phyloP scores from a whole-genome alignment of 208 protist genomes.

The Leishmania mexicana region DNA sequence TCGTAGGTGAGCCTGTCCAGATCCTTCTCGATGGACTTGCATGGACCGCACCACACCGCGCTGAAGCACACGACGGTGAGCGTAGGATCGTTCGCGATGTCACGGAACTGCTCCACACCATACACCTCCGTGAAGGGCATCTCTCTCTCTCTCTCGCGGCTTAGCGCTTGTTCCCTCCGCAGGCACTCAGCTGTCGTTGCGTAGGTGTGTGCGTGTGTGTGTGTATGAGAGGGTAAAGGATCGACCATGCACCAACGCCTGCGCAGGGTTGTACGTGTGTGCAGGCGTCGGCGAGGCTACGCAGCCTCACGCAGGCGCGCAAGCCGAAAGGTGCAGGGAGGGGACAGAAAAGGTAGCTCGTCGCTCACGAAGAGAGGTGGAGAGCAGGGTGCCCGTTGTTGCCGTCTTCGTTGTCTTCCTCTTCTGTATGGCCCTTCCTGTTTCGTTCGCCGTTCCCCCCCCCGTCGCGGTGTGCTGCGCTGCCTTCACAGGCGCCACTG shows the following conservation, averaged over 20 bases:
- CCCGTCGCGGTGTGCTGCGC: not conserved
- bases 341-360: not conserved
- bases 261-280: not conserved
- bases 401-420: not conserved
- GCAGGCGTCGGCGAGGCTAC: not conserved
- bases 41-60: conserved; percentile 84
- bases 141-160: not conserved
- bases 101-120: conserved; percentile 72
- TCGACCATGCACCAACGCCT: not conserved
- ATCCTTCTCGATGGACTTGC: conserved; percentile 73
- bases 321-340: not conserved
- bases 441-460: not conserved
- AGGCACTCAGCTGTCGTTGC: not conserved
- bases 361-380: not conserved
- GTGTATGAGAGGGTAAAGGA: not conserved
- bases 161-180: not conserved
- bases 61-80: conserved; percentile 81
- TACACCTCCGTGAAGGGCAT: conserved; percentile 84
- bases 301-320: not conserved
- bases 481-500: not conserved
- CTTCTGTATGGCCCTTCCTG: not conserved
- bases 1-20: conserved; percentile 82
- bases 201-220: conserved; percentile 1
- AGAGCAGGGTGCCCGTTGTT: not conserved
- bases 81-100: conserved; percentile 54